Conservation (phyloP, 768 basidiomycete species). For the Calocera cornea region DNA sequence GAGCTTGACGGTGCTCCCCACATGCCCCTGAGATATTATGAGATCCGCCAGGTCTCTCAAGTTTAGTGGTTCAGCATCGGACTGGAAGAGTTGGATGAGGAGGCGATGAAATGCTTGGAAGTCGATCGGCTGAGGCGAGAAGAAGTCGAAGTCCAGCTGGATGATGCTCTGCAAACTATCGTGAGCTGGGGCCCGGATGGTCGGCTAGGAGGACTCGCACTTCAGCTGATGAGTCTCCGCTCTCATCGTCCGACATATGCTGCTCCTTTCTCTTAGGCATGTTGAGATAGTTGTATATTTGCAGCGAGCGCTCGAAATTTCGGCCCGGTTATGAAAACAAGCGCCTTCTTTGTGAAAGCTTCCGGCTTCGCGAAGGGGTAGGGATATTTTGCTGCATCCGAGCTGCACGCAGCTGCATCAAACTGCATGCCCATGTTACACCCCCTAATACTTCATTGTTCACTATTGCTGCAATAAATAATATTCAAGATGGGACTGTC, state of each 20-base stretch:
- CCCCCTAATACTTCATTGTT: too few species aligned
- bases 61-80: constrained; percentile 59
- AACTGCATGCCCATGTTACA: too few species aligned
- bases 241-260: constrained; percentile 14
- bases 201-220: background rate
- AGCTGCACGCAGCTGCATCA: too few species aligned
- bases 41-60: constrained; percentile 67
- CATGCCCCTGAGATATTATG: constrained; percentile 53
- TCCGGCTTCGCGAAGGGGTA: constrained; percentile 5
- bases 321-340: background rate
- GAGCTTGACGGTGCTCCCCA: constrained; percentile 86
- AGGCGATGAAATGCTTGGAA: constrained; percentile 75
- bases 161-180: constrained; percentile 41
- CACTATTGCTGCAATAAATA: too few species aligned
- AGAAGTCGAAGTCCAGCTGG: constrained; percentile 89
- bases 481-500: too few species aligned
- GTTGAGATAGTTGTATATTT: constrained; percentile 10
- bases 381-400: too few species aligned
- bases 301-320: constrained; percentile 17
- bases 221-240: constrained; percentile 4
- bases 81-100: constrained; percentile 51
- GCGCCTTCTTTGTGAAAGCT: background rate
- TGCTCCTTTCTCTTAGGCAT: constrained; percentile 18
- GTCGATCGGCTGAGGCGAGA: constrained; percentile 76
- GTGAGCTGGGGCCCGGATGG: background rate